These are phyloP conservation scores for Blastobotrys mokoenaii DNA, from an alignment of 805 yeast species.

Conservation along the genomic window DNA sequence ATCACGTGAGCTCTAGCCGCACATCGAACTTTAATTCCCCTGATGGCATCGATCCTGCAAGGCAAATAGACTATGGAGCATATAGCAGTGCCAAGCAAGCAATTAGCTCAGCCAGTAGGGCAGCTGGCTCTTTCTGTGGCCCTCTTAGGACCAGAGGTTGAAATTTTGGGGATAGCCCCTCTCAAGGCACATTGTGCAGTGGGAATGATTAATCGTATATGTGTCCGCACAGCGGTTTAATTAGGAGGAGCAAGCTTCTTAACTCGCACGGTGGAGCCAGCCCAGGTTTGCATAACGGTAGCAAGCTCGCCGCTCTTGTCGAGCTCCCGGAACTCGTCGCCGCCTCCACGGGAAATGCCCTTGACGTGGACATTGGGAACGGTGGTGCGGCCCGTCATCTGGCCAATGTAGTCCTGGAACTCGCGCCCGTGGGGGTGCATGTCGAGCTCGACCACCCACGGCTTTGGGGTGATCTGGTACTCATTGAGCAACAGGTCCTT, in stretches of 20 bases:
- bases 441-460: slow-evolving; percentile 73
- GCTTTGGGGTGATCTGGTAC: slow-evolving; percentile 66
- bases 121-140: too few species aligned
- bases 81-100: too few species aligned
- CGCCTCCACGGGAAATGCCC: slow-evolving; percentile 76
- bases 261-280: slow-evolving; percentile 18
- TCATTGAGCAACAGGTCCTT: slow-evolving; percentile 56
- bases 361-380: slow-evolving; percentile 85
- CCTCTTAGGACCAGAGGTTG: too few species aligned
- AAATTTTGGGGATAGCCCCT: too few species aligned
- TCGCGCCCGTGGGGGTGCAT: slow-evolving; percentile 65
- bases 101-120: too few species aligned
- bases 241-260: slow-evolving; percentile 12
- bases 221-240: too few species aligned
- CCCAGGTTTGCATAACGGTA: slow-evolving; percentile 49
- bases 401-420: slow-evolving; percentile 63
- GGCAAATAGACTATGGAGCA: too few species aligned
- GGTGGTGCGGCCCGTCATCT: slow-evolving; percentile 67
- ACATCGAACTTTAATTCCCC: too few species aligned
- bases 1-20: not conserved
- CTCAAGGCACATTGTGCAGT: too few species aligned
- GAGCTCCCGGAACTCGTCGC: slow-evolving; percentile 64
- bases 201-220: too few species aligned
- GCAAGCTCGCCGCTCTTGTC: slow-evolving; percentile 51
- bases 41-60: too few species aligned